Conservation (phyloP, 2,329 filamentous ascomycete genomes). For the Colletotrichum lentis region DNA sequence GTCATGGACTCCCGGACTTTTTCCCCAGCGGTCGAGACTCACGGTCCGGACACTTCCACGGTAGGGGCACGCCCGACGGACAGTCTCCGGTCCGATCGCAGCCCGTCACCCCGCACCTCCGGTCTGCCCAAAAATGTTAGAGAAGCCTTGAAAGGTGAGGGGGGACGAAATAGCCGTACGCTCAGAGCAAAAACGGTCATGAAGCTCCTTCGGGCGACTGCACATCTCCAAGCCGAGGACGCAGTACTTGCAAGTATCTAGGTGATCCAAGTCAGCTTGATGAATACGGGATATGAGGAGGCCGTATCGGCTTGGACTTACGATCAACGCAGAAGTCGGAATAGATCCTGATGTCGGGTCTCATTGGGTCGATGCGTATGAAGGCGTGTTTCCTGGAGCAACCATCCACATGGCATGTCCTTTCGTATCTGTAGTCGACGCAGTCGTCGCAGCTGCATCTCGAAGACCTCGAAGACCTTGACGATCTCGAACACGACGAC, state of each 20-base stretch:
- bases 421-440: conserved; percentile 6
- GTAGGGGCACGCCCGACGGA: conserved; percentile 19
- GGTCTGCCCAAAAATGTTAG: conserved; percentile 22
- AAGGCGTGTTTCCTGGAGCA: conserved; percentile 35
- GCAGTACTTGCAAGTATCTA: conserved; percentile 32
- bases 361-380: conserved; percentile 12
- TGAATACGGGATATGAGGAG: not conserved
- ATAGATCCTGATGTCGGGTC: conserved; percentile 25
- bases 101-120: conserved; percentile 20
- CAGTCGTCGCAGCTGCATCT: conserved; percentile 10
- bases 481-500: not conserved
- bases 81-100: conserved; percentile 27
- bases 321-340: conserved; percentile 34
- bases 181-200: conserved; percentile 24
- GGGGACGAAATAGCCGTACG: not conserved
- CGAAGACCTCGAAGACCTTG: conserved; percentile 1
- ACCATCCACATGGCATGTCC: conserved; percentile 24
- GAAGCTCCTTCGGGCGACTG: conserved; percentile 25
- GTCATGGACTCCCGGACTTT: not conserved
- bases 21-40: conserved; percentile 2
- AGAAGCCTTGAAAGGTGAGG: not conserved
- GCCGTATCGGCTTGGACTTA: not conserved
- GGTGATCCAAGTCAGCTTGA: not conserved
- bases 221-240: conserved; percentile 27
- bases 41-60: conserved; percentile 35